A percentile compares a stretch with the other conserved stretches of the same genome.
These are phyloP conservation scores for Adansonia digitata DNA, from an alignment of 345 rosid genomes.

Conservation along the genomic window DNA sequence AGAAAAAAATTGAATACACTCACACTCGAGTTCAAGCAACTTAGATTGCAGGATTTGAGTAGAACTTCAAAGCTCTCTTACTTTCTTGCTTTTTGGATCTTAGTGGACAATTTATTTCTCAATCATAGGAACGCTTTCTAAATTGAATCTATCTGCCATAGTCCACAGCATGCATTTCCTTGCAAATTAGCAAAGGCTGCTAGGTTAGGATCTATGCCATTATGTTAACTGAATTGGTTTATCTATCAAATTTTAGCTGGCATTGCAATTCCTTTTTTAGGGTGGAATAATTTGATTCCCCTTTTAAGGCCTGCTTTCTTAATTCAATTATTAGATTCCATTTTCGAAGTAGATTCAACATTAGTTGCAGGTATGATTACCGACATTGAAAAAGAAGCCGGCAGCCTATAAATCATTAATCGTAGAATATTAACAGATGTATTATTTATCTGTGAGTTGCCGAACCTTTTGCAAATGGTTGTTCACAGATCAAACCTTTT, in stretches of 20 bases:
- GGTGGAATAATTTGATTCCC: not conserved
- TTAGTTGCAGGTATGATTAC: constrained; percentile 1
- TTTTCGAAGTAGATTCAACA: not conserved
- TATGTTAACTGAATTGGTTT: not conserved
- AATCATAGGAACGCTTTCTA: not conserved
- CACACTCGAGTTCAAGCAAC: no score
- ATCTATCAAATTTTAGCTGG: not conserved
- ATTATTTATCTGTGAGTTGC: not conserved
- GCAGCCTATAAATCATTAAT: not conserved
- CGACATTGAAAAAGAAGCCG: not conserved
- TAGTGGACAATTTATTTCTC: not conserved
- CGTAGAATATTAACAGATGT: not conserved
- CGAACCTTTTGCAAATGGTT: no score
- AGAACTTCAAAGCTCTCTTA: not conserved
- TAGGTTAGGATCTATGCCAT: no score
- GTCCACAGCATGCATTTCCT: not conserved
- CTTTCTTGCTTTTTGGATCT: not conserved
- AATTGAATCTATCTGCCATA: not conserved
- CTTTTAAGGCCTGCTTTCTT: not conserved
- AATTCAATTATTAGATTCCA: not conserved
- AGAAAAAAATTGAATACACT: no score
- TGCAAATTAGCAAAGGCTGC: not conserved
- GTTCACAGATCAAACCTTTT: not conserved
- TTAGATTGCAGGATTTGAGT: no score
- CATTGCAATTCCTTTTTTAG: not conserved